Conservation (phyloP, 2,329 filamentous ascomycete genomes). For the Scedosporium dehoogii region DNA sequence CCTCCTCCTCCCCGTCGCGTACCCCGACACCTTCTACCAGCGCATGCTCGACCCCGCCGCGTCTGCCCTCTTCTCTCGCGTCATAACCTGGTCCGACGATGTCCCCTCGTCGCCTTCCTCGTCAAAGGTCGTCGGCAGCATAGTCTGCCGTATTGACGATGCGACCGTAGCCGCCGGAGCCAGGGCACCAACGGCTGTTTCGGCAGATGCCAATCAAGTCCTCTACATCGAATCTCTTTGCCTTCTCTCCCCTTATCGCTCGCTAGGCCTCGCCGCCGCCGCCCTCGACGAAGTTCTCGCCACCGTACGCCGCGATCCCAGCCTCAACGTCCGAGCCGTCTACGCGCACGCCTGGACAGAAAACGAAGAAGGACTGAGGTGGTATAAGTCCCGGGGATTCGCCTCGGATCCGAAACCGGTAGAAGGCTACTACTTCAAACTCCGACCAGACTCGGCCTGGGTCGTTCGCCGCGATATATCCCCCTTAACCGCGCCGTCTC, state of each 20-base stretch:
- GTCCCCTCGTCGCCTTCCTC: constrained; percentile 15
- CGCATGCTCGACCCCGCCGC: constrained; percentile 38
- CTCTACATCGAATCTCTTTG: constrained; percentile 58
- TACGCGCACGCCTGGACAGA: constrained; percentile 62
- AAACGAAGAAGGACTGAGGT: constrained; percentile 51
- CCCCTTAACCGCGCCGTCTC: constrained; percentile 12
- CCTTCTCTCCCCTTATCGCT: constrained; percentile 53
- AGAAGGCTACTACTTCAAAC: constrained; percentile 50
- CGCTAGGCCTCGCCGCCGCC: constrained; percentile 47
- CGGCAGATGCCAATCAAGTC: constrained; percentile 23
- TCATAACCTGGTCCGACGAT: constrained; percentile 46
- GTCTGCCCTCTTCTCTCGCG: constrained; percentile 46
- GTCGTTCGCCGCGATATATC: constrained; percentile 39
- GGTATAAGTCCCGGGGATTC: constrained; percentile 53
- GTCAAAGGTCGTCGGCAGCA: constrained; percentile 47
- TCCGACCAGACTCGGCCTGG: constrained; percentile 53
- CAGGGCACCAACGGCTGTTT: constrained; percentile 6
- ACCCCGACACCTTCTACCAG: constrained; percentile 55
- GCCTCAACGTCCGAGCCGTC: constrained; percentile 30
- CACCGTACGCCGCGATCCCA: constrained; percentile 23
- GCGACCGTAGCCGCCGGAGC: constrained; percentile 7
- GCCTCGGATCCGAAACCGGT: constrained; percentile 34
- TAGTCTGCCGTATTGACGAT: constrained; percentile 52
- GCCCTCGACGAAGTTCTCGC: constrained; percentile 43
- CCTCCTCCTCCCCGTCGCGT: constrained; percentile 53